phyloP scores from a whole-genome alignment of 768 basidiomycete genomes.

The Rhodotorula kratochvilovae region DNA sequence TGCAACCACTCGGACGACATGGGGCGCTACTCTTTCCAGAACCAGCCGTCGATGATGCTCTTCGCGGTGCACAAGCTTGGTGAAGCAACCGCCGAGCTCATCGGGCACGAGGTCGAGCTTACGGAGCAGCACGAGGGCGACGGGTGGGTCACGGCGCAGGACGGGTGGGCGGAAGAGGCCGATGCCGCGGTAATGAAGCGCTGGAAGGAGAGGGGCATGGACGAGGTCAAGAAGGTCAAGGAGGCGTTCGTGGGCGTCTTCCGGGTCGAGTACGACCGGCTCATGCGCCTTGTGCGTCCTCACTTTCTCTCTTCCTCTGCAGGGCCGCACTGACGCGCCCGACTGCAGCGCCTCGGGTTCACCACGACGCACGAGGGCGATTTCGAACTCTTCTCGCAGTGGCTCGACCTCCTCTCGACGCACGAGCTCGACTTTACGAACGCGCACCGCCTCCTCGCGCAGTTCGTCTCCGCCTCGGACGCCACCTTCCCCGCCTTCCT shows the following conservation, averaged over 20 bases:
- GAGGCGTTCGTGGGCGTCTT: conserved; percentile 59
- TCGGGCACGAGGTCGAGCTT: conserved; percentile 69
- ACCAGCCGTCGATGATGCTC: conserved; percentile 52
- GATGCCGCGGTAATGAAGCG: conserved; percentile 54
- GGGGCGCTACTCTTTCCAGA: conserved; percentile 47
- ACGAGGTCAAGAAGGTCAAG: conserved; percentile 61
- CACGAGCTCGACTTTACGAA: conserved; percentile 82
- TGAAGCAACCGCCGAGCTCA: conserved; percentile 67
- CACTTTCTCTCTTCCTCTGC: background rate
- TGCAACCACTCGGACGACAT: conserved; percentile 84
- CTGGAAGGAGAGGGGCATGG: conserved; percentile 61
- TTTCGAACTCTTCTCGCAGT: conserved; percentile 61
- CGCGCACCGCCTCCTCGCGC: conserved; percentile 68
- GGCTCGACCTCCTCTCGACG: conserved; percentile 68
- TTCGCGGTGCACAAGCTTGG: conserved; percentile 68
- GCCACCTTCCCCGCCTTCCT: conserved; percentile 37
- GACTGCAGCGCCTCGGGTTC: conserved; percentile 68
- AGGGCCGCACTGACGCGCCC: background rate
- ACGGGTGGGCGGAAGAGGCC: conserved; percentile 63
- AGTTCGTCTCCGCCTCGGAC: conserved; percentile 56
- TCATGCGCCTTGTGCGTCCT: conserved; percentile 52
- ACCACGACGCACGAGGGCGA: conserved; percentile 58
- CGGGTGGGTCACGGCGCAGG: conserved; percentile 44
- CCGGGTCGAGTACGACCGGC: conserved; percentile 60
- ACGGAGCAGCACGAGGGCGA: conserved; percentile 47